Evolutionary conservation across 1,284 basidiomycete species (phyloP), one percentile per base, ranked within the genome.

Genomic region (Amylostereum chailletii): DNA sequence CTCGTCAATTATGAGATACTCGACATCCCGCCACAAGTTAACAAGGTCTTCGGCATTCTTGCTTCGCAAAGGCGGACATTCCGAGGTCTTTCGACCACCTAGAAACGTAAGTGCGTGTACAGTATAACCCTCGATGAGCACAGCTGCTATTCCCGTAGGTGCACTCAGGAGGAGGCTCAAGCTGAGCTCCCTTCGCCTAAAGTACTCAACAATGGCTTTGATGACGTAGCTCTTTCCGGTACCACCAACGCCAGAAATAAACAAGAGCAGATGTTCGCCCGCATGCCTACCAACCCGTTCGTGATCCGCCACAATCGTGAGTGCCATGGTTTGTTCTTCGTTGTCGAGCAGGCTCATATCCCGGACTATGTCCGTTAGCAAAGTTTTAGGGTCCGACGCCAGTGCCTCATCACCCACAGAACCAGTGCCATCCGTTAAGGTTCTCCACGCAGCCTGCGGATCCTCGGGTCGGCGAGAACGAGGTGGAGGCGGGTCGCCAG

Each of bases 161-260:
- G 55, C 52, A 11, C 45, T 43, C 1, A 51, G 45, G 6, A 53
- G 19, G 3, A 53, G 27, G 3, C 27, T 19, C 1, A 34, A 30
- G 2, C 38, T 5, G 1, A 44, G 19, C 6, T 27, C 31, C n/a
- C 51, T 52, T 5, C 47, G 31, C 0, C 38, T 29, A 11, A 52
- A 51, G 26, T 49, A 45, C 8, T 46, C 34, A 3, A 39, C 39
- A 30, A 58, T 43, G 2, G 57, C 50, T 1, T 51, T 47, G 19
- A 58, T 51, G 1, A 58, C 48, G 32, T 58, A 50, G 3, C 49
- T 50, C 33, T 58, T 58, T 1, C 57, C 57, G 0, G 57, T 56
- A 7, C 55, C 57, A 1, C 57, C 55, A 0, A 58, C 50, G 1
- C 56, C 56, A 1, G 51, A 41, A 1, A 58, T 43, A 29, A 53